Base-by-base conservation (phyloP, 2,329 filamentous ascomycete genomes). In the Nemania abortiva region DNA sequence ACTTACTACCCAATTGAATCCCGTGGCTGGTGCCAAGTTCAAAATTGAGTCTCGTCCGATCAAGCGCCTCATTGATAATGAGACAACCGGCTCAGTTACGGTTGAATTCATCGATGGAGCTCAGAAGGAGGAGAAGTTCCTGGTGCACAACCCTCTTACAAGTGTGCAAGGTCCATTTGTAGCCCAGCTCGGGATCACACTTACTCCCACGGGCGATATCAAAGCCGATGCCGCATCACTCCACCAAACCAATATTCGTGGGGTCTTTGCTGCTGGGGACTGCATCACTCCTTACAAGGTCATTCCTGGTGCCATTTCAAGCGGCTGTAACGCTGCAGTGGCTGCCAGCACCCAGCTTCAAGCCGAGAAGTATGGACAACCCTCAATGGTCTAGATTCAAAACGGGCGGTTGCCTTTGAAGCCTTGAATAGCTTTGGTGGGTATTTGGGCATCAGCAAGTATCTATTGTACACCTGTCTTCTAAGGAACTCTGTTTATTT, bases 221-320 rank as follows among this genome's bases (percentile, higher is more conserved):
- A 7, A 66, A 18, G 72, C 71, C 7, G 64, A 72, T 15, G 68
- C 66, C 0, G 70, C 71, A 7, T 37, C 4, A 54, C 69, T 2
- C 65, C 65, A 71, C 11, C 65, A 74, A 18, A 72, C 73, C 1
- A 73, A 49, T 20, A 70, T 74, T 1, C 69, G 56, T 0, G 76
- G 73, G 1, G 73, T 75, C 1, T 77, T 74, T 50, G 74, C 75
- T 9, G 73, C 67, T 13, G 75, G 75, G 0, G 75, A 77, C 11
- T 74, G 71, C 34, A 70, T 67, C 22, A 71, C 71, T 0, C 71
- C 70, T 1, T 72, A 75, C 55, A 74, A 74, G 62, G 72, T 74
- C 0, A 71, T 69, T 10, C 68, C 71, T 0, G 60, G 70, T 11
- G 68, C 74, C 0, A 72, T 75, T 11, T 67, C 72, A 0, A 72